phyloP scores from a whole-genome alignment of 768 basidiomycete genomes.

The Ramaria rubella region DNA sequence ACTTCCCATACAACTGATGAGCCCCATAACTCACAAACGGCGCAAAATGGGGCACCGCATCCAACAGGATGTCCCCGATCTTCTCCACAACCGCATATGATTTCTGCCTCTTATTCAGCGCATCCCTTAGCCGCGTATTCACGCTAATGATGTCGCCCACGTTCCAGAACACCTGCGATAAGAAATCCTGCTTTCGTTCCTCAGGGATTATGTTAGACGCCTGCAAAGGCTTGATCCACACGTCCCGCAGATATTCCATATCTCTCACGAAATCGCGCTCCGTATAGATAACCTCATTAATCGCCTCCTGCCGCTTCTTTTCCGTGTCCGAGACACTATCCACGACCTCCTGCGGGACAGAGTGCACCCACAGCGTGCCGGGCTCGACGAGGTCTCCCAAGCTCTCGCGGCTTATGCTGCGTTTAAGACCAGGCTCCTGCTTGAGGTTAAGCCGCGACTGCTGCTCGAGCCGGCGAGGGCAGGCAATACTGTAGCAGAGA shows the following conservation, averaged over 20 bases:
- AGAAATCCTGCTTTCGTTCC: conserved; percentile 72
- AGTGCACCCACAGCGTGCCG: conserved; percentile 92
- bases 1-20: conserved; percentile 96
- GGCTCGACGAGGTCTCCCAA: conserved; percentile 73
- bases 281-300: conserved; percentile 92
- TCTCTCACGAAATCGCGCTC: conserved; percentile 97
- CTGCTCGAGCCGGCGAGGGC: conserved; percentile 88
- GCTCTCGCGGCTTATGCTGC: conserved; percentile 77
- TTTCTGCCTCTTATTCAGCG: conserved; percentile 92
- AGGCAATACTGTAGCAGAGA: conserved; percentile 97
- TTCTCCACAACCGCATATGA: conserved; percentile 87
- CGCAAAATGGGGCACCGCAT: conserved; percentile 77
- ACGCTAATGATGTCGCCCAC: conserved; percentile 88
- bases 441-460: conserved; percentile 93
- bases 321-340: conserved; percentile 89
- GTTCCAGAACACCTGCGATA: conserved; percentile 98
- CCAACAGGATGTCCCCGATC: conserved; percentile 87
- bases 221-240: conserved; percentile 88
- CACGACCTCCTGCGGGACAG: conserved; percentile 89
- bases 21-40: conserved; percentile 96
- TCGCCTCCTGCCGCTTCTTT: conserved; percentile 95
- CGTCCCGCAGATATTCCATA: conserved; percentile 95
- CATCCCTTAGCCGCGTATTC: conserved; percentile 86
- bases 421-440: conserved; percentile 80
- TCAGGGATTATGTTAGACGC: conserved; percentile 71